phyloP scores from a whole-genome alignment of 163 green algal genomes.

The Scenedesmus sp. region DNA sequence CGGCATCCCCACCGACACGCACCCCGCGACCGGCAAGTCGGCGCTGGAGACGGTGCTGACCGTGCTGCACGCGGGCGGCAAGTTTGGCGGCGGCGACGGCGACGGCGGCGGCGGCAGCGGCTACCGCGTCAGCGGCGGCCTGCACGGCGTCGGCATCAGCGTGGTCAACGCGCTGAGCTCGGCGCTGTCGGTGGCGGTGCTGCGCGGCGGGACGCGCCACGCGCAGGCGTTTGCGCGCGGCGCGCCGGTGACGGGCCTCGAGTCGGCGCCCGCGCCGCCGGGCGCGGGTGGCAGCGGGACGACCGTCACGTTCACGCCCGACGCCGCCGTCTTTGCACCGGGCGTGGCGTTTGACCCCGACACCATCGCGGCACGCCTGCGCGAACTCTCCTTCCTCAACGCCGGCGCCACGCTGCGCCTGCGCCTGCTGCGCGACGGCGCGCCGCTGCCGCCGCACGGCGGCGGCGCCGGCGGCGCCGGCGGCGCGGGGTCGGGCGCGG shows the following conservation, averaged over 20 bases:
- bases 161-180: constrained; percentile 97
- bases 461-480: neutral
- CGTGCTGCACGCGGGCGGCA: constrained; percentile 98
- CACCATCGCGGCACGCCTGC: constrained; percentile 84
- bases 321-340: constrained; percentile 84
- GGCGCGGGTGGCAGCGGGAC: constrained; percentile 40
- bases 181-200: constrained; percentile 81
- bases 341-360: constrained; percentile 82
- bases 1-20: constrained; percentile 94
- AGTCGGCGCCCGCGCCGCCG: neutral
- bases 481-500: neutral
- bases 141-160: constrained; percentile 97
- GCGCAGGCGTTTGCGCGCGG: constrained; percentile 65
- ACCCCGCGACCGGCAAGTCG: constrained; percentile 89
- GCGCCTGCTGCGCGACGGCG: constrained; percentile 14
- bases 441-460: constrained; percentile 2
- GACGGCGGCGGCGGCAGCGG: constrained; percentile 59
- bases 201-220: constrained; percentile 61
- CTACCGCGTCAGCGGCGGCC: constrained; percentile 93
- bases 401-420: constrained; percentile 26
- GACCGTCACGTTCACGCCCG: constrained; percentile 85
- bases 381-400: constrained; percentile 98
- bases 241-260: constrained; percentile 41
- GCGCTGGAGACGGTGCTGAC: constrained; percentile 89
- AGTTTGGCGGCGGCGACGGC: constrained; percentile 85